Base-by-base conservation (phyloP, 768 basidiomycete species). In the Suillus brevipes region DNA sequence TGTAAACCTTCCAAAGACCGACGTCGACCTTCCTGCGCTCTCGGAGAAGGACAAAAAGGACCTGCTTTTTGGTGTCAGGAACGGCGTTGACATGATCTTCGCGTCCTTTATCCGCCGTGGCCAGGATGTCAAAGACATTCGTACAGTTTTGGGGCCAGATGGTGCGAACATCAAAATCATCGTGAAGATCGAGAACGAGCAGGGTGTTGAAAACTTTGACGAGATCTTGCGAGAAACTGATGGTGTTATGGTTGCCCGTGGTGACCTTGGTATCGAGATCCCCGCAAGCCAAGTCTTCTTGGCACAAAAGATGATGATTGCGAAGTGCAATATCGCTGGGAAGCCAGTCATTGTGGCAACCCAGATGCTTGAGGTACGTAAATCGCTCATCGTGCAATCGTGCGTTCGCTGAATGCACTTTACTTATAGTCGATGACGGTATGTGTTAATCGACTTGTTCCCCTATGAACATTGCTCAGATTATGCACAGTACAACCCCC, bases 281-380 rank as follows among this genome's bases (percentile, higher is more conserved):
- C 97, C 97, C n/a, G 95, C 97, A 52, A 92, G 91, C 73, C 97
- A 99, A 75, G 97, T 99, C 53, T 99, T 99, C 86, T 83, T 99
- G 72, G 97, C 97, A 9, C 97, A 99, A 78, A 99, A 99, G 84
- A 99, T 99, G 97, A 99, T 99, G 96, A 99, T 99, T 72, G 88
- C 97, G 65, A 99, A 99, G 83, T 97, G 95, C 82, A 98, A 97
- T 84, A 92, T 97, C 73, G 89, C 87, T 62, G 97, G 97, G 71
- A 99, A 99, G 83, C 96, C 97, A 49, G 92, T 94, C 73, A 99
- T 99, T 75, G 96, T 97, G 67, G 97, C 97, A 12, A 99, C 97
- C 16, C 97, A 99, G 79, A 99, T 99, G 97, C 89, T 99, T 70
- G 97, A 99, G 85, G 92, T 91, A 67, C 65, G 82, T 71, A 36